Base-by-base conservation (phyloP, 192 early-diverging fungal genomes). In the Entomortierella lignicola region DNA sequence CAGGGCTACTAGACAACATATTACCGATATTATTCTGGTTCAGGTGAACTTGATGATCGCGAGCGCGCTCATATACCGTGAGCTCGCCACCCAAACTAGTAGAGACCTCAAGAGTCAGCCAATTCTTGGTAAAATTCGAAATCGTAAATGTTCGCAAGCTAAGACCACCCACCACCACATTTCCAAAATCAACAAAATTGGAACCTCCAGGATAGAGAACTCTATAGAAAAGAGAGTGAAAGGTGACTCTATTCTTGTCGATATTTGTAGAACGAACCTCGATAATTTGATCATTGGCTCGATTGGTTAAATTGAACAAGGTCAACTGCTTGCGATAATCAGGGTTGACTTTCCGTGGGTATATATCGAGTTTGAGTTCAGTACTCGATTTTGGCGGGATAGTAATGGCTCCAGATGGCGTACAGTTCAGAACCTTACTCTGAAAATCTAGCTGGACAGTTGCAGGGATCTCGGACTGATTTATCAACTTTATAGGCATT, bases 281-380 rank as follows among this genome's bases (percentile, higher is more conserved):
- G 23, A 99, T 91, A 27, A 92, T 92, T 75, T 92, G 91, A 81
- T 96, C 93, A 82, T 98, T 96, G 64, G 92, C 89, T 15, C 92
- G 87, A 70, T 98, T 98, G 55, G 92, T 88, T 41, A 91, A 80
- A 75, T 99, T 99, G 51, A 95, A 92, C 21, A 99, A 88, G 0
- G 96, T 97, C 1, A 99, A 89, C 83, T 99, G 94, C 71, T 99
- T 99, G 53, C 94, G 90, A 75, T 99, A 99, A 39, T 97, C 95
- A 4, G 96, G 93, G 64, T 99, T 99, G n/a, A 97, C 92, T 77
- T 97, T 97, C 17, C 98, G 92, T 3, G 98, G 98, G 72, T 97
- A 98, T 39, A 98, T 94, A 79, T 99, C 96, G 11, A 99, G 84
- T 68, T 95, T 95, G 23, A 96, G 85, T 42, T 93, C 89, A 18